Percentiles rank a stretch among this genome's conserved stretches.
Conservation (phyloP, 225 moss, liverwort and hornwort genomes). For the Asterella californica region DNA sequence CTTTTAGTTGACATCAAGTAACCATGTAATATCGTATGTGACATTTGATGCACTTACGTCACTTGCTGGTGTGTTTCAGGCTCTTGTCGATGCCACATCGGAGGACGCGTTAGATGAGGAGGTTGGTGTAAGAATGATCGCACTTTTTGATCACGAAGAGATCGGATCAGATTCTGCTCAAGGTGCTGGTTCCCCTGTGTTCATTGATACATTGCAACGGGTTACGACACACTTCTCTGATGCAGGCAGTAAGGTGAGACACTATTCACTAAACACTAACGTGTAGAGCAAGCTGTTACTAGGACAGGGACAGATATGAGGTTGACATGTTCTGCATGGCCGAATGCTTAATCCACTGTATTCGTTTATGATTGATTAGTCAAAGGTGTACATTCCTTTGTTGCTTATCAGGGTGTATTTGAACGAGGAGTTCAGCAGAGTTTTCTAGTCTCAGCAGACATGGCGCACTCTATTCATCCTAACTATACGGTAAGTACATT, state of each 20-base stretch:
- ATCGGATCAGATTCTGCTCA: constrained; percentile 90
- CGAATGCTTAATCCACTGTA: not conserved
- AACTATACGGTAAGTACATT: constrained; percentile 60
- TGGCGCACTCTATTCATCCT: constrained; percentile 96
- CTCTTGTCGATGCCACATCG: constrained; percentile 77
- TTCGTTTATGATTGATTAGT: not conserved
- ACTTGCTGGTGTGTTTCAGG: constrained; percentile 34
- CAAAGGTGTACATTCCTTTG: not conserved
- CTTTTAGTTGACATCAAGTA: no score
- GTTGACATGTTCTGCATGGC: not conserved
- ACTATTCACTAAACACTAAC: not conserved
- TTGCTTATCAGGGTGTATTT: constrained; percentile 51
- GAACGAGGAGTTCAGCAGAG: constrained; percentile 89
- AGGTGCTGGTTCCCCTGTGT: constrained; percentile 92
- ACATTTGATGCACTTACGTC: not conserved
- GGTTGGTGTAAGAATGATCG: constrained; percentile 84
- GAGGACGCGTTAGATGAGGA: constrained; percentile 51
- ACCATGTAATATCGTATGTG: not conserved
- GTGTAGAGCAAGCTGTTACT: not conserved
- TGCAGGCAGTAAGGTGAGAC: constrained; percentile 18
- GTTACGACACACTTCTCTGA: constrained; percentile 57
- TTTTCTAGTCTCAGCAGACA: constrained; percentile 94
- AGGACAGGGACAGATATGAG: not conserved
- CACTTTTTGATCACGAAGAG: constrained; percentile 98
- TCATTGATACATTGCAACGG: constrained; percentile 82